Evolutionary conservation across 2,329 filamentous ascomycete genomes (phyloP).

Genomic region (Onygenales sp.): DNA sequence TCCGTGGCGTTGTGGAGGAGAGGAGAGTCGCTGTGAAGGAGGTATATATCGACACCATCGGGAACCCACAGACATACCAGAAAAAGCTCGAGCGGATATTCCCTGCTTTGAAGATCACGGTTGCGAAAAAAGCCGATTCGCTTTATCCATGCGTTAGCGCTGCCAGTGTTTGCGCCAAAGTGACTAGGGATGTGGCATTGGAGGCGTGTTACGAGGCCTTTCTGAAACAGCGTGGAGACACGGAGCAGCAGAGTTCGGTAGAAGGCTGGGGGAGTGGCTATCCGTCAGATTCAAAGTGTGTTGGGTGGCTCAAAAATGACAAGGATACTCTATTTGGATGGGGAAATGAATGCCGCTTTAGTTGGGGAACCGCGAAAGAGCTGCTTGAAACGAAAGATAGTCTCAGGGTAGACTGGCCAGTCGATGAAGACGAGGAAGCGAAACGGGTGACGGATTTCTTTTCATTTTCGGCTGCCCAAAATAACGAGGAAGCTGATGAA

Average conservation of each 20-base stretch:
- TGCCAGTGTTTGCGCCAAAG: conserved; percentile 90
- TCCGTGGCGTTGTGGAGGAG: conserved; percentile 62
- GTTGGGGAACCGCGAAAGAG: conserved; percentile 92
- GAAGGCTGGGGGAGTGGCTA: conserved; percentile 84
- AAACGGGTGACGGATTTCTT: conserved; percentile 69
- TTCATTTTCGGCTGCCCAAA: conserved; percentile 26
- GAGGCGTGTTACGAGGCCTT: conserved; percentile 63
- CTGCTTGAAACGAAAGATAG: conserved; percentile 69
- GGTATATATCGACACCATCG: conserved; percentile 93
- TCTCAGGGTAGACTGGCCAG: conserved; percentile 75
- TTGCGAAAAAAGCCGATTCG: conserved; percentile 86
- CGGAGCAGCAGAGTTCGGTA: conserved; percentile 21
- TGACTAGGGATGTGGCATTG: conserved; percentile 82
- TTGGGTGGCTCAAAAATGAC: conserved; percentile 69
- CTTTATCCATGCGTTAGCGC: conserved; percentile 89
- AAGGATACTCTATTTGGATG: conserved; percentile 95
- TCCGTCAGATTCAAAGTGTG: conserved; percentile 74
- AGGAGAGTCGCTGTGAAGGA: conserved; percentile 71
- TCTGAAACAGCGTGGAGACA: conserved; percentile 23
- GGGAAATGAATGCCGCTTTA: conserved; percentile 87
- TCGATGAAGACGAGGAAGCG: conserved; percentile 58
- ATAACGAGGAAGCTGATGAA: conserved; percentile 53
- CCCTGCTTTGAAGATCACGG: conserved; percentile 63
- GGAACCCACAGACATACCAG: conserved; percentile 74
- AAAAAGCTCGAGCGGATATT: conserved; percentile 74